These are phyloP conservation scores for Leonotis leonurus DNA, from an alignment of 257 asterid species.

Conservation along the genomic window DNA sequence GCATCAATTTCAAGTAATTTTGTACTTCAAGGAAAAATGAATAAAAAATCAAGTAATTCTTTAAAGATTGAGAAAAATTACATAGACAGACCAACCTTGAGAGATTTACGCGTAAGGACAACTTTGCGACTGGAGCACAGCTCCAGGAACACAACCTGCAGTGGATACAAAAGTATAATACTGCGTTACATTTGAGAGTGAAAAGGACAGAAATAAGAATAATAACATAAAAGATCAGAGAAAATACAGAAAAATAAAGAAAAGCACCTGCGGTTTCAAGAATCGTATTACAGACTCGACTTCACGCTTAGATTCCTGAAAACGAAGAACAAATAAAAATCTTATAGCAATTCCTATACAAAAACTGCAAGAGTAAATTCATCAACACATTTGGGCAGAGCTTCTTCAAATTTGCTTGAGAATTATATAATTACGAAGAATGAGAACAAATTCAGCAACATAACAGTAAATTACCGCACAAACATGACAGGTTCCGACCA, in stretches of 20 bases:
- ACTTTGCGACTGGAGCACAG: slow-evolving; percentile 64
- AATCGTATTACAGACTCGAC: slow-evolving; percentile 66
- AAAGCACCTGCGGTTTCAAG: slow-evolving; percentile 31
- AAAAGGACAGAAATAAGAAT: neutral
- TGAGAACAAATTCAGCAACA: neutral
- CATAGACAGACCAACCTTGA: slow-evolving; percentile 41
- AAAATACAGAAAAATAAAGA: neutral
- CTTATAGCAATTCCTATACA: neutral
- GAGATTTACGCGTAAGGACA: slow-evolving; percentile 48
- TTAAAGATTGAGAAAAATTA: neutral
- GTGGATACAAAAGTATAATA: neutral
- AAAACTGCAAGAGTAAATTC: neutral
- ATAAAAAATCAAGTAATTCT: no score
- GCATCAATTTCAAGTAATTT: neutral
- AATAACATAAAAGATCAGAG: no score
- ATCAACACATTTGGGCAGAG: neutral
- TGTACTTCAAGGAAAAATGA: no score
- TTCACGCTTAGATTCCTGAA: slow-evolving; percentile 74
- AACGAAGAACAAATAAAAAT: slow-evolving; percentile 12
- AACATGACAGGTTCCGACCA: slow-evolving; percentile 84
- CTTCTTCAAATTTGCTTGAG: neutral
- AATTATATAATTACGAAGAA: neutral
- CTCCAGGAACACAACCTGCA: slow-evolving; percentile 82
- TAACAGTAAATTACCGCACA: slow-evolving; percentile 36
- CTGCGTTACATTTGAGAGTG: neutral